Evolutionary conservation across 345 rosid species (phyloP).

Genomic region (Anacardium occidentale): DNA sequence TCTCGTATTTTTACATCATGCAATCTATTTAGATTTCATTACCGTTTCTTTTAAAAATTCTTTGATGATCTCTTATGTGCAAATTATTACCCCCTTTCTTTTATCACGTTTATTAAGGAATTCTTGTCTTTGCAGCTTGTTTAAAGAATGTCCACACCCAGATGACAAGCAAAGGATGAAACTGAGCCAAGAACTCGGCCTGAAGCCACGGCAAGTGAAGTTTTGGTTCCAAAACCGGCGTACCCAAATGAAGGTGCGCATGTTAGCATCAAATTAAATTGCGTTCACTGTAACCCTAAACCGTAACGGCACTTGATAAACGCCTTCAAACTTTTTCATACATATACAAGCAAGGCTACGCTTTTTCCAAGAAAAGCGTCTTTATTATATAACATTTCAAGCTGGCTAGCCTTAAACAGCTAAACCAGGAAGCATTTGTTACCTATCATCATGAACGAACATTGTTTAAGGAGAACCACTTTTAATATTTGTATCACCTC

Average conservation of each 20-base stretch:
- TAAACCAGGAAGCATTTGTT: not conserved
- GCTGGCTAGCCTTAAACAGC: constrained; percentile 13
- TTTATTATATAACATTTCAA: constrained; percentile 4
- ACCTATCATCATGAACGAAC: constrained; percentile 22
- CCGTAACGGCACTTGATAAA: constrained; percentile 6
- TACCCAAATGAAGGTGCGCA: constrained; percentile 87
- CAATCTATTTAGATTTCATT: not conserved
- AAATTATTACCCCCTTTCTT: not conserved
- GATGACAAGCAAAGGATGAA: constrained; percentile 88
- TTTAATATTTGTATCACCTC: constrained; percentile 28
- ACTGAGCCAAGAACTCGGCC: constrained; percentile 89
- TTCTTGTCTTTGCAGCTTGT: constrained; percentile 51
- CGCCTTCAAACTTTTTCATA: not conserved
- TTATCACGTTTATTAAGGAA: not conserved
- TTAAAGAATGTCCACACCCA: constrained; percentile 94
- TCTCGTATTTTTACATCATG: no score
- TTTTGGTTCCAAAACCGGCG: constrained; percentile 99
- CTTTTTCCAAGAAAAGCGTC: constrained; percentile 33
- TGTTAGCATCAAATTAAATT: constrained; percentile 1
- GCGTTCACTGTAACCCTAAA: constrained; percentile 13
- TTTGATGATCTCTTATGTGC: constrained; percentile 11
- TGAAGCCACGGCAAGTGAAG: constrained; percentile 95
- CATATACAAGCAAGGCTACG: not conserved
- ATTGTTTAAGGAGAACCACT: constrained; percentile 22
- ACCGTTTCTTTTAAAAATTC: not conserved